phyloP scores from a whole-genome alignment of 1,284 basidiomycete species.

The Bjerkandera adusta region DNA sequence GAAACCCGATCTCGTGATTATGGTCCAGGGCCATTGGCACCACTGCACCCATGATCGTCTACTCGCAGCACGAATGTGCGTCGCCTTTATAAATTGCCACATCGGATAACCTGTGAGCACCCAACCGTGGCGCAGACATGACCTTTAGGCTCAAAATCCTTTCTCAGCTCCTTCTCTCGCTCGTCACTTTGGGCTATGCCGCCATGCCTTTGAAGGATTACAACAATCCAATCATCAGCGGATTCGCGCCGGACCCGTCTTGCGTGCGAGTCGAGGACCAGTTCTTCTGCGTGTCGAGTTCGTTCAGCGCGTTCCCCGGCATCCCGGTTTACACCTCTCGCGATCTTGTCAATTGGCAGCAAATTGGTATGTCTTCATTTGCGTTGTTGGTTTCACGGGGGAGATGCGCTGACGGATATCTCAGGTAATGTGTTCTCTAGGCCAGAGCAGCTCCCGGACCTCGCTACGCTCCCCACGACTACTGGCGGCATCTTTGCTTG shows the following conservation, averaged over 20 bases:
- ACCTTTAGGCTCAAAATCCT: no score
- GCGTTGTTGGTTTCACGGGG: neutral
- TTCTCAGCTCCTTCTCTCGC: no score
- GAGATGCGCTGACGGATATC: neutral
- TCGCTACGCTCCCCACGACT: neutral
- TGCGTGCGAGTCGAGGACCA: constrained; percentile 12
- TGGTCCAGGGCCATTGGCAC: no score
- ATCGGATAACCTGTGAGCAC: no score
- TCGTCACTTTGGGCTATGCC: no score
- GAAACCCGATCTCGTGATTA: no score
- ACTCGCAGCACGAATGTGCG: no score
- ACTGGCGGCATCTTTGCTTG: constrained; percentile 14
- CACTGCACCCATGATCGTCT: no score
- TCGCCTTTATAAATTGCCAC: no score
- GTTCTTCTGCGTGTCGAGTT: constrained; percentile 11
- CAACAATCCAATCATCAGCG: constrained; percentile 10
- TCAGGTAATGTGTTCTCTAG: constrained; percentile 14
- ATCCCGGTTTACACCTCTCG: constrained; percentile 11
- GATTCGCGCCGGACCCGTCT: constrained; percentile 11
- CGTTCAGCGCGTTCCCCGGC: constrained; percentile 11
- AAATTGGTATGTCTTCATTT: constrained; percentile 13
- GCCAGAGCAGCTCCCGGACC: constrained; percentile 8
- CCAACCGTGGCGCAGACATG: no score
- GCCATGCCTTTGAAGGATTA: constrained; percentile 2
- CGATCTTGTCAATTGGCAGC: constrained; percentile 10